Evolutionary conservation across 306 rosid species (phyloP), one percentile per base, ranked within the genome.

Genomic region (Abrus pulchellus): DNA sequence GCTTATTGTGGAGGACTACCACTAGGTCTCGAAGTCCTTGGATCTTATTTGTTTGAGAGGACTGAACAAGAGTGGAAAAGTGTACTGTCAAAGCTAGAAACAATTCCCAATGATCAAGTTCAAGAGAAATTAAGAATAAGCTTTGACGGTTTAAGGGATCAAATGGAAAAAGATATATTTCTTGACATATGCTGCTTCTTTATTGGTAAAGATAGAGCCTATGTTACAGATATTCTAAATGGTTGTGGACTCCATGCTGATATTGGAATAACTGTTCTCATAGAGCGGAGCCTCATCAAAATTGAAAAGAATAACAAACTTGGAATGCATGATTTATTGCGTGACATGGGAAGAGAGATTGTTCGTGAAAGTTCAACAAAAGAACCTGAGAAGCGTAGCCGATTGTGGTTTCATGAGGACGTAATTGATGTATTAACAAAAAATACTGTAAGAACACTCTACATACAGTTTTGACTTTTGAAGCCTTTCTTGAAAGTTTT

Each of bases 291-390:
- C 13, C 92, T 86, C 1, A 0, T 86, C 1, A 77, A 48, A 29
- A 27, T 81, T 78, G 83, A 74, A 12, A 57, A 13, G 13, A 57
- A 59, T 12, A 82, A 67, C 60, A 75, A 67, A 48, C 71, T 82
- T 38, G 57, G 66, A 59, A 68, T 82, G 71, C 85, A 82, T 75
- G 57, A 38, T 75, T 74, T 82, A 30, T 0, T 82, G 36, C 40
- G 82, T 71, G 88, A 86, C 34, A 88, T 86, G 88, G 92, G 88
- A 53, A 67, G 84, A 57, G 82, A 73, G 48, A 84, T 88, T 4
- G 68, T 76, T 49, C 80, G 82, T 30, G 48, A 61, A 9, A 68
- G 49, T 7, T 82, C 77, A 0, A 5, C 68, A 0, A 40, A 77
- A 2, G 20, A 75, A 1, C 85, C 60, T 32, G 85, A 6, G 32